Conservation (phyloP, 768 basidiomycete genomes). For the Chalciporus piperatus region DNA sequence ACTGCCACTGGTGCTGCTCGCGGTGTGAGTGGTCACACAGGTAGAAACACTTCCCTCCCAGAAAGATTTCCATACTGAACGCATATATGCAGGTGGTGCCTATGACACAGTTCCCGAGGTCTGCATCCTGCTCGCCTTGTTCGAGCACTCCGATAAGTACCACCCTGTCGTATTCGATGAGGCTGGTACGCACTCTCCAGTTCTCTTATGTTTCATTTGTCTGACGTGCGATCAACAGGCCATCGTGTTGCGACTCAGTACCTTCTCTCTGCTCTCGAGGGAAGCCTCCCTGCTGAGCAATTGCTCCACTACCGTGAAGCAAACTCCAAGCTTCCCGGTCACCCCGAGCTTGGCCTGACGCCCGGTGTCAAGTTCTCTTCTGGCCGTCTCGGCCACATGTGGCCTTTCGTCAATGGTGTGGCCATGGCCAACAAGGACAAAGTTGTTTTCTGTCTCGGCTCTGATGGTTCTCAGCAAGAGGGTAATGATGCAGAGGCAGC, state of each 20-base stretch:
- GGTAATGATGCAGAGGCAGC: constrained; percentile 91
- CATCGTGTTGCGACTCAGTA: constrained; percentile 92
- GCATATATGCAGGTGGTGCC: constrained; percentile 47
- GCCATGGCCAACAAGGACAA: constrained; percentile 77
- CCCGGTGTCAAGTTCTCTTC: constrained; percentile 94
- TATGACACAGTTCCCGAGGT: constrained; percentile 85
- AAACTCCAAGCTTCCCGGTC: constrained; percentile 82
- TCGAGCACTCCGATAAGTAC: constrained; percentile 60
- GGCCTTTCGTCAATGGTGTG: constrained; percentile 85
- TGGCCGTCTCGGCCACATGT: constrained; percentile 90
- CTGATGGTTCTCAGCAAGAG: constrained; percentile 90
- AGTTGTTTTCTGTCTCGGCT: constrained; percentile 79
- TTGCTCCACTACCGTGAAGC: constrained; percentile 85
- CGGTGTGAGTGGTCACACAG: constrained; percentile 85
- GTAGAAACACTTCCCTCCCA: constrained; percentile 18
- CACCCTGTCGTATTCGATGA: constrained; percentile 76
- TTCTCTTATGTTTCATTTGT: not conserved
- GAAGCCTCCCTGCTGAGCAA: constrained; percentile 67
- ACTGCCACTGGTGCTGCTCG: constrained; percentile 84
- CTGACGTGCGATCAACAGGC: constrained; percentile 39
- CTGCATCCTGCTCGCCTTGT: constrained; percentile 71
- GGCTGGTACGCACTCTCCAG: constrained; percentile 53
- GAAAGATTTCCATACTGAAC: not conserved
- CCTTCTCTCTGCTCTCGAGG: constrained; percentile 75
- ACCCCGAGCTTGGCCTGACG: constrained; percentile 85